A percentile compares a stretch with the other conserved stretches of the same genome.
These are phyloP conservation scores for Przewalskia tangutica DNA, from an alignment of 257 asterid genomes.

Conservation along the genomic window DNA sequence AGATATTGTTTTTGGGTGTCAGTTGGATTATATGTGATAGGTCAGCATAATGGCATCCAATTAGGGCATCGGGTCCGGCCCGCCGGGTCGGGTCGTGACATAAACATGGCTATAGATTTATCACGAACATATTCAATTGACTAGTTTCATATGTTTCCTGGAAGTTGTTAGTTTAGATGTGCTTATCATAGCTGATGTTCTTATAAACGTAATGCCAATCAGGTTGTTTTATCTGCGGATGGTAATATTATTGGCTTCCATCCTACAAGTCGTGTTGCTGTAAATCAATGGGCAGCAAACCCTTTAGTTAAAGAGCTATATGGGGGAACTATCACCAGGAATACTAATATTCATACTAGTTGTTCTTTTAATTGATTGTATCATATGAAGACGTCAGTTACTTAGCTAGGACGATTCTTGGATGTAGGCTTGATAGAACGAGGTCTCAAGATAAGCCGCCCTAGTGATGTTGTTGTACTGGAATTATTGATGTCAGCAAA, in stretches of 20 bases:
- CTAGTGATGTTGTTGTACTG: constrained; percentile 36
- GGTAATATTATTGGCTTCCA: constrained; percentile 55
- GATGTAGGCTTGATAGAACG: constrained; percentile 71
- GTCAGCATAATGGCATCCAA: too few species aligned
- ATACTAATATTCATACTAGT: background rate
- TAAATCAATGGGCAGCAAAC: constrained; percentile 75
- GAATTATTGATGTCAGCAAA: constrained; percentile 65
- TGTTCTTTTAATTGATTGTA: background rate
- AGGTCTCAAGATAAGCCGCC: constrained; percentile 41
- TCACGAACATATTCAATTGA: too few species aligned
- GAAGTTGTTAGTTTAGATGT: too few species aligned
- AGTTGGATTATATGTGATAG: too few species aligned
- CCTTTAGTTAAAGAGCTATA: constrained; percentile 71
- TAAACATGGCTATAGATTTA: too few species aligned
- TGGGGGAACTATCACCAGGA: constrained; percentile 73
- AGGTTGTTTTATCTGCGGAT: too few species aligned
- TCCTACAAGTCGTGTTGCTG: constrained; percentile 75
- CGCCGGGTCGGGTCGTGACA: too few species aligned
- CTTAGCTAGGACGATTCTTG: background rate
- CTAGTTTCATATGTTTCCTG: too few species aligned
- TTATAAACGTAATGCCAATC: too few species aligned
- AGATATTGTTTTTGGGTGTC: too few species aligned
- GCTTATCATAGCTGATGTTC: too few species aligned
- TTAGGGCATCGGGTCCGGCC: too few species aligned
- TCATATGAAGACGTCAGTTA: background rate